Base-by-base conservation (phyloP, 140 eudicot species). In the Senecio squalidus region DNA sequence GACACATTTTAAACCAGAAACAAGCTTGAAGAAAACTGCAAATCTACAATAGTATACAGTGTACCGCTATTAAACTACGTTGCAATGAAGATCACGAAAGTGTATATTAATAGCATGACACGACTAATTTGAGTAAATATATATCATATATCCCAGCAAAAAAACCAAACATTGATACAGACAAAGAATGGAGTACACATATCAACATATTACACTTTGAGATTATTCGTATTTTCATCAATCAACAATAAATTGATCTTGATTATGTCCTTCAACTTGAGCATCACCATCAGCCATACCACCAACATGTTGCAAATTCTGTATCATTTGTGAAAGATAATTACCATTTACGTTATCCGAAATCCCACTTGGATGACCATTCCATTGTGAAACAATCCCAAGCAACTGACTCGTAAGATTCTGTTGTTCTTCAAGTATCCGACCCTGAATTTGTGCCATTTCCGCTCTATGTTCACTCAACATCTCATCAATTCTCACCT, bases 281-380 rank as follows among this genome's bases (percentile, higher is more conserved):
- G 86, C 66, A 77, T 85, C 97, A 17, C 69, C 95, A 72, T 86
- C 90, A 59, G 86, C 85, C 74, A 85, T 89, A 29, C 80, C 95
- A 68, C 72, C 74, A 38, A 85, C 85, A 52, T 85, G 94, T 63
- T 86, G 95, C 83, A 89, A 72, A 53, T 77, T 85, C 76, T 84
- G 97, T 85, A 83, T 80, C 95, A 90, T 86, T 64, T 90, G 97
- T 2, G 97, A 86, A 20, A 90, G 67, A 74, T 90, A 86, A 66
- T 90, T 76, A 57, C 69, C 94, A 17, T 33, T 84, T 15, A 81
- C 66, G 56, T 79, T 88, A 69, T 88, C 96, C 6, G 87, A 27
- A 25, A 88, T 83, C 29, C 86, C 94, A 51, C 78, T 57, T 6
- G 91, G 80, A 60, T 82, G 84, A 27, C 95, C 93, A 22, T 76